Evolutionary conservation across 2,329 filamentous ascomycete species (phyloP), one percentile per base, ranked within the genome.

Genomic region (Nemania sp.): DNA sequence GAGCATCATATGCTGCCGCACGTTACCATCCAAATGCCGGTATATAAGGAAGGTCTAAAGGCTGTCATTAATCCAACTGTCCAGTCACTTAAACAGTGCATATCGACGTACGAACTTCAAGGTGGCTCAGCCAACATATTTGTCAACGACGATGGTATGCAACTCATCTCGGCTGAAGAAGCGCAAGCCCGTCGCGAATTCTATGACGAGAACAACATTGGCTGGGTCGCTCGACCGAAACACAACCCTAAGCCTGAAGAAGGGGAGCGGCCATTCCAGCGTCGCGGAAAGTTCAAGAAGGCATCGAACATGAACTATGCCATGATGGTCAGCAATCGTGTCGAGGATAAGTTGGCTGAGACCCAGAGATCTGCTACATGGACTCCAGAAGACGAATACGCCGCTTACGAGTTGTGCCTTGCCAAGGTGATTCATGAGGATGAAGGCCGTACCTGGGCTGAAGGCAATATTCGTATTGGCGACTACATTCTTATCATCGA

Each of bases 381-480:
- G 88, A 84, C 78, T 28, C 86, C 89, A 65, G 77, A 80, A 40
- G 83, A 90, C 54, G 88, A 90, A 69, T 81, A 81, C 6, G 73
- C 77, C 54, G 85, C 84, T 1, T 91, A 91, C 65, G 80, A 86
- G 69, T 71, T 77, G 64, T 79, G 82, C 55, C 78, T 92, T 36
- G 80, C 83, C 61, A 80, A 87, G 54, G 81, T 87, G 15, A 77
- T 92, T 31, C 80, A 85, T 41, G 82, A 86, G 43, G 79, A 89
- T 52, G 61, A 67, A 17, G 84, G 85, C 15, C 82, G 86, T 23
- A 88, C 88, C 23, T 89, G 87, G 88, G 90, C 90, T 15, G 89
- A 91, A 67, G 91, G 90, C 57, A 91, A 94, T 70, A 87, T 96
- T 62, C 89, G 90, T 46, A 77, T 95, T 19, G 91, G 91, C 51